A percentile compares a stretch with the other conserved stretches of the same genome.
Conservation (phyloP, 495 filamentous ascomycete genomes). For the Aspergillus panamensis region DNA sequence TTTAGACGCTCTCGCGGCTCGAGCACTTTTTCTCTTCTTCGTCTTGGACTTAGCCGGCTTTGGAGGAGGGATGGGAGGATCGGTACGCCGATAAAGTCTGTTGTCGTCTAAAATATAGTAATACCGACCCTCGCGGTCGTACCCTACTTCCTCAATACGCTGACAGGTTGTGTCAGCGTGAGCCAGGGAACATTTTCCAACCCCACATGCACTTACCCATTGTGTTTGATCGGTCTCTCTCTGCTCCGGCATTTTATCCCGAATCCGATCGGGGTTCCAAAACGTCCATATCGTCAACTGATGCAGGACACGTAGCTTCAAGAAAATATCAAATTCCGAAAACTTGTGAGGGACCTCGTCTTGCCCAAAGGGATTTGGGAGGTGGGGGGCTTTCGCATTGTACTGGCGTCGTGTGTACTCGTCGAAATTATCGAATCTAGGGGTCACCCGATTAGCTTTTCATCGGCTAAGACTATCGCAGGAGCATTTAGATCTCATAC, state of each 20-base stretch:
- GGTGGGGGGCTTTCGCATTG: constrained; percentile 68
- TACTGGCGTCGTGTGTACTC: constrained; percentile 93
- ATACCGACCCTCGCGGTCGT: constrained; percentile 75
- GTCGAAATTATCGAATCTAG: constrained; percentile 82
- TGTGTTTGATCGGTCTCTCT: constrained; percentile 74
- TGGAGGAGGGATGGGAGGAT: constrained; percentile 57
- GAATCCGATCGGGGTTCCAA: constrained; percentile 75
- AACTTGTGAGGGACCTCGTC: constrained; percentile 72
- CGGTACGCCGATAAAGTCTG: constrained; percentile 79
- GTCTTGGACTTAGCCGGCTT: constrained; percentile 65
- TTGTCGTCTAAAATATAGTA: constrained; percentile 96
- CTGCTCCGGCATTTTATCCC: constrained; percentile 81
- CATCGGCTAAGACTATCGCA: not conserved
- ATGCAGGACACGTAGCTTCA: constrained; percentile 84
- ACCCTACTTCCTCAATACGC: constrained; percentile 91
- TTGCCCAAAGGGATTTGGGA: constrained; percentile 80
- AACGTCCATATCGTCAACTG: constrained; percentile 91
- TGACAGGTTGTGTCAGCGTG: constrained; percentile 30
- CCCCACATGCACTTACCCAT: constrained; percentile 63
- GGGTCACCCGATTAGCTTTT: not conserved
- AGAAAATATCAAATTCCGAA: constrained; percentile 74
- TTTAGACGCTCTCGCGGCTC: constrained; percentile 66
- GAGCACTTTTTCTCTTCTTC: constrained; percentile 72
- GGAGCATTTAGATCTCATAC: constrained; percentile 49
- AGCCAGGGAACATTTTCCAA: not conserved